These are phyloP conservation scores for Seiridium unicorne DNA, from an alignment of 2,329 filamentous ascomycete genomes.

Conservation along the genomic window DNA sequence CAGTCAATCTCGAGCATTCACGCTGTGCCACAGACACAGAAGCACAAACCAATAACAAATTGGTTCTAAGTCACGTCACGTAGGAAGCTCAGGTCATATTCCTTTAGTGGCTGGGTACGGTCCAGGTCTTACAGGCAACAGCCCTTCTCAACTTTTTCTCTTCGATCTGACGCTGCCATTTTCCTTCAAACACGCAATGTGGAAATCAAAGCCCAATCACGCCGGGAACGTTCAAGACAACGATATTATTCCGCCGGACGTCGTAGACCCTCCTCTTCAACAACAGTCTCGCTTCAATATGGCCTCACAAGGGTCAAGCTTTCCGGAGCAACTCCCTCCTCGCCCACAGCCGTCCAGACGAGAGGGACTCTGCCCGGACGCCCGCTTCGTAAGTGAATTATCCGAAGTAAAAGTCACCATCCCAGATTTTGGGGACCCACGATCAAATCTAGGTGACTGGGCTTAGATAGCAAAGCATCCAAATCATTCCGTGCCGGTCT, in stretches of 20 bases:
- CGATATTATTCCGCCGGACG: constrained; percentile 5
- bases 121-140: no score
- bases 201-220: neutral
- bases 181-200: neutral
- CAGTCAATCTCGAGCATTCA: no score
- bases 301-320: neutral
- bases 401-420: no score
- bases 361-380: neutral
- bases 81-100: neutral
- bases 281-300: neutral
- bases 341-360: neutral
- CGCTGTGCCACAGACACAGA: neutral
- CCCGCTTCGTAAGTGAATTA: neutral
- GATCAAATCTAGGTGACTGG: no score
- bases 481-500: neutral
- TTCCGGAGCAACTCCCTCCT: neutral
- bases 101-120: no score
- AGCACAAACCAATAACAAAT: neutral
- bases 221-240: neutral
- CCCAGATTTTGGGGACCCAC: no score
- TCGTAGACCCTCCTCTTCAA: neutral
- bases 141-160: no score
- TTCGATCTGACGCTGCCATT: neutral
- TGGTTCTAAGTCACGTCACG: neutral
- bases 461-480: no score